These are phyloP conservation scores for Allantophomopsis cytisporea DNA, from an alignment of 2,329 filamentous ascomycete genomes.

Conservation along the genomic window DNA sequence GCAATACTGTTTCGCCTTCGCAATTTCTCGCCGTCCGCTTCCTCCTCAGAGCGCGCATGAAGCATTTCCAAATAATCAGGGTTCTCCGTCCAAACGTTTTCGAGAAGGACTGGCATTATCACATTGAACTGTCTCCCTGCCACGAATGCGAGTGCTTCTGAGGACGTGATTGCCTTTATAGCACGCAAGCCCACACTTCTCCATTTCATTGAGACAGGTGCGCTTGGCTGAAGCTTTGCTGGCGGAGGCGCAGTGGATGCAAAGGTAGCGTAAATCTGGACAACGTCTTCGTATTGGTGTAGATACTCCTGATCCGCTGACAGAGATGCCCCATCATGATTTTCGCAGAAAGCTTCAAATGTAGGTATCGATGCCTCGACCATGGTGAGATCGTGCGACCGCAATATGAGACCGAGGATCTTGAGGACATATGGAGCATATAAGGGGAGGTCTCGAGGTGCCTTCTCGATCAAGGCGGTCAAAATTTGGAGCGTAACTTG, in stretches of 20 bases:
- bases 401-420: constrained; percentile 70
- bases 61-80: constrained; percentile 57
- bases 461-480: constrained; percentile 82
- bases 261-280: constrained; percentile 66
- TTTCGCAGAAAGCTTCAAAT: constrained; percentile 76
- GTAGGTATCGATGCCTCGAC: constrained; percentile 79
- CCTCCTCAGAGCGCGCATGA: constrained; percentile 53
- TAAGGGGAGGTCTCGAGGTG: constrained; percentile 77
- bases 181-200: constrained; percentile 62
- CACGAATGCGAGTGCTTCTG: constrained; percentile 65
- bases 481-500: constrained; percentile 92
- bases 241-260: constrained; percentile 48
- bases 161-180: constrained; percentile 67
- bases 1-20: constrained; percentile 66
- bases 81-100: constrained; percentile 70
- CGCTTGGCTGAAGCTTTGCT: constrained; percentile 43
- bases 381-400: constrained; percentile 81
- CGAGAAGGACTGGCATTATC: constrained; percentile 72
- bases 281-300: constrained; percentile 68
- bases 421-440: constrained; percentile 77
- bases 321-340: constrained; percentile 77
- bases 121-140: constrained; percentile 63
- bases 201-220: constrained; percentile 68
- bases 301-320: constrained; percentile 78
- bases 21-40: constrained; percentile 51